These are phyloP conservation scores for Teratosphaeria nubilosa DNA, from an alignment of 2,329 filamentous ascomycete genomes.

Conservation along the genomic window DNA sequence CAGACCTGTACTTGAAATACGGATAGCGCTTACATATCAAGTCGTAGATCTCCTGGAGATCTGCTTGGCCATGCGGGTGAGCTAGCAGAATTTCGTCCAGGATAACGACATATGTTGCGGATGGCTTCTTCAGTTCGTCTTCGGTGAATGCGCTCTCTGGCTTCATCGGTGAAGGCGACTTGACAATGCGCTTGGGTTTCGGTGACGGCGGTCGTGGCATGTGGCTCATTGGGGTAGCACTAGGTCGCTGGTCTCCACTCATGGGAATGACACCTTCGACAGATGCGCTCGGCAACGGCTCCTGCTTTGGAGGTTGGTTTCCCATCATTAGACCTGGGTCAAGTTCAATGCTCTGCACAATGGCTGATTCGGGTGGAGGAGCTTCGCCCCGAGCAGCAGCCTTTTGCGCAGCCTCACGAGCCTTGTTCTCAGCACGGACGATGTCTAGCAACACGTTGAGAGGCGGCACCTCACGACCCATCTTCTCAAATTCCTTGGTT, in stretches of 20 bases:
- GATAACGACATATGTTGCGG: constrained; percentile 52
- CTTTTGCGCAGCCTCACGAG: constrained; percentile 22
- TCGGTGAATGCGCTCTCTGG: constrained; percentile 57
- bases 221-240: constrained; percentile 26
- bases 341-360: constrained; percentile 19
- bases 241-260: not conserved
- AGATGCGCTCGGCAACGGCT: not conserved
- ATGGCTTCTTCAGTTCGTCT: constrained; percentile 62
- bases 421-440: constrained; percentile 28
- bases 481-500: constrained; percentile 27
- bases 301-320: not conserved
- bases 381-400: constrained; percentile 11
- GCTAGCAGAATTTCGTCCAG: constrained; percentile 54
- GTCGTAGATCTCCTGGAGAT: constrained; percentile 56
- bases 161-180: constrained; percentile 53
- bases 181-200: constrained; percentile 40
- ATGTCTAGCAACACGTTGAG: constrained; percentile 22
- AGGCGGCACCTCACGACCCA: constrained; percentile 18
- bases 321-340: not conserved
- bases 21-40: constrained; percentile 54
- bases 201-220: constrained; percentile 20
- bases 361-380: constrained; percentile 20
- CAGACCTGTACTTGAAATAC: constrained; percentile 50
- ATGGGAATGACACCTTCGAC: not conserved
- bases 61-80: constrained; percentile 46